A percentile compares a stretch with the other conserved stretches of the same genome.
Conservation (phyloP, 768 basidiomycete species). For the Crassisporium funariophilum region DNA sequence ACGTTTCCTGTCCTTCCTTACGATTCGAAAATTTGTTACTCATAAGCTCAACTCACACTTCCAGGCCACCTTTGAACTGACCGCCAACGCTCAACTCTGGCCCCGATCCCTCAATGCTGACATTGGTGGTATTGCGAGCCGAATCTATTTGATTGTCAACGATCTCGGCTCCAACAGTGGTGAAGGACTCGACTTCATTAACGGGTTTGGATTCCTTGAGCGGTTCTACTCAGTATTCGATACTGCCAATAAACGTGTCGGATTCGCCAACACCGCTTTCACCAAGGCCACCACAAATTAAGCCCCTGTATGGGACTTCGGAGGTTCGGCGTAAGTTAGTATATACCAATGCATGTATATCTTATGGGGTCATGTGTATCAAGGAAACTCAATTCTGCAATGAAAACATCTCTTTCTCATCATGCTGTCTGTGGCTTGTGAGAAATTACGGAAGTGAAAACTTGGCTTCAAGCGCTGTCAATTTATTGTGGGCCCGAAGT, state of each 20-base stretch:
- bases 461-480: too few species aligned
- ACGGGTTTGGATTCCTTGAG: constrained; percentile 39
- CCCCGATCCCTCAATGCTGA: constrained; percentile 57
- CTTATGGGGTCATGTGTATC: too few species aligned
- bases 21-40: not conserved
- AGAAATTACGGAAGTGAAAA: too few species aligned
- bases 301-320: constrained; percentile 8
- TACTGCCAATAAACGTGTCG: constrained; percentile 55
- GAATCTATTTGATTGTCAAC: constrained; percentile 59
- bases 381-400: too few species aligned
- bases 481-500: too few species aligned
- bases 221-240: constrained; percentile 72
- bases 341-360: constrained; percentile 5
- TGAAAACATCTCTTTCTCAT: too few species aligned
- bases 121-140: constrained; percentile 52
- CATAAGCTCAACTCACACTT: not conserved
- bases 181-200: constrained; percentile 66
- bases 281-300: constrained; percentile 49
- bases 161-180: constrained; percentile 55
- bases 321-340: not conserved
- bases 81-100: constrained; percentile 71
- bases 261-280: constrained; percentile 55
- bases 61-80: constrained; percentile 55
- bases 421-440: too few species aligned
- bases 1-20: constrained; percentile 18